A percentile compares a stretch with the other conserved stretches of the same genome.
Conservation (phyloP, 805 yeast genomes). For the Metschnikowia bowlesiae region DNA sequence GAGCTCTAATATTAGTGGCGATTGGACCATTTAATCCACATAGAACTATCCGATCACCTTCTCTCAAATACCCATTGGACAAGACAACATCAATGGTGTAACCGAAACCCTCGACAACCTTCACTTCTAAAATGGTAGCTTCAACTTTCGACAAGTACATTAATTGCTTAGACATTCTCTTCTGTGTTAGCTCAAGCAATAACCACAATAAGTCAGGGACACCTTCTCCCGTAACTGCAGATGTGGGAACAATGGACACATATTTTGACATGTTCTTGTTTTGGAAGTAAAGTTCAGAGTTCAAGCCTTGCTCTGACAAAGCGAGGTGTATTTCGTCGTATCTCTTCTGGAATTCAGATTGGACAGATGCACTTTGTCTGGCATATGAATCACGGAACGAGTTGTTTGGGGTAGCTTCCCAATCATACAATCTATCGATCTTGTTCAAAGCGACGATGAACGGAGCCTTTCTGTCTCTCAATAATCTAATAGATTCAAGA, state of each 20-base stretch:
- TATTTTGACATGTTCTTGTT: slow-evolving; percentile 90
- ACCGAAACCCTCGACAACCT: slow-evolving; percentile 97
- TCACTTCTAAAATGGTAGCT: slow-evolving; percentile 95
- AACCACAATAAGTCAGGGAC: slow-evolving; percentile 97
- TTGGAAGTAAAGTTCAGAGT: slow-evolving; percentile 93
- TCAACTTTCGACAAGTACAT: slow-evolving; percentile 92
- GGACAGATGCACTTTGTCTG: slow-evolving; percentile 78
- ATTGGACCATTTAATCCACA: slow-evolving; percentile 99
- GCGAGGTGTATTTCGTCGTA: slow-evolving; percentile 81
- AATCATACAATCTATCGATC: slow-evolving; percentile 94
- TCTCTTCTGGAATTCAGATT: slow-evolving; percentile 88
- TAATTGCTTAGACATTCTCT: slow-evolving; percentile 97
- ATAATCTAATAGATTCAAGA: slow-evolving; percentile 82
- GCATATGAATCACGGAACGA: slow-evolving; percentile 92
- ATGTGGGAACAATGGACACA: slow-evolving; percentile 96
- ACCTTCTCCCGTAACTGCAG: slow-evolving; percentile 99
- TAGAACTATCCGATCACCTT: slow-evolving; percentile 91
- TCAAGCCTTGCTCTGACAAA: slow-evolving; percentile 95
- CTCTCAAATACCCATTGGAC: slow-evolving; percentile 92
- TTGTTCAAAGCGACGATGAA: slow-evolving; percentile 95
- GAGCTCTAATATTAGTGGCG: slow-evolving; percentile 91
- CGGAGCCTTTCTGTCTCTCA: slow-evolving; percentile 97
- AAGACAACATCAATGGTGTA: slow-evolving; percentile 96
- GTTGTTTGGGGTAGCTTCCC: slow-evolving; percentile 88
- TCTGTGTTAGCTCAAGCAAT: slow-evolving; percentile 90